phyloP scores from a whole-genome alignment of 192 early-diverging fungal species.

The Podila minutissima region DNA sequence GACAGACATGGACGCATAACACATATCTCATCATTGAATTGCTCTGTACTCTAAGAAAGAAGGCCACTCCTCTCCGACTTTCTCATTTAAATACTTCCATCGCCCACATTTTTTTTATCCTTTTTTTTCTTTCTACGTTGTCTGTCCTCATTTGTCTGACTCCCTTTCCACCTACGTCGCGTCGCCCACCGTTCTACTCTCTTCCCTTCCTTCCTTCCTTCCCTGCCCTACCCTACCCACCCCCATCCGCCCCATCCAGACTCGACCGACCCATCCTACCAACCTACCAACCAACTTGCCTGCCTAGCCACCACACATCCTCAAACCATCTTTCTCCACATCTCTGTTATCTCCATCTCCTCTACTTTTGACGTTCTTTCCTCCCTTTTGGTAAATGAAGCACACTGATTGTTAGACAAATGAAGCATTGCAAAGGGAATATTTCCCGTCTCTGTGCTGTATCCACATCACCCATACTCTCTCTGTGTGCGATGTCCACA shows the following conservation, averaged over 20 bases:
- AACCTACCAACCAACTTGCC: not conserved
- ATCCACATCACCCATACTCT: too few relatives aligned
- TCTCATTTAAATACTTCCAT: not conserved
- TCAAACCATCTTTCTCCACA: not conserved
- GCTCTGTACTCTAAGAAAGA: not conserved
- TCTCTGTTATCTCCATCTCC: not conserved
- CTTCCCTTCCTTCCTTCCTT: not conserved
- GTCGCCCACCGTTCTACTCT: not conserved
- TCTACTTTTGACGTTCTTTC: not conserved
- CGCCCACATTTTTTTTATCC: not conserved
- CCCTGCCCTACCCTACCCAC: not conserved
- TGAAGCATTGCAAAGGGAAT: too few relatives aligned
- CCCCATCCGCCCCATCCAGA: not conserved
- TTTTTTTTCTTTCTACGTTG: not conserved
- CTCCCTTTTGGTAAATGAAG: conserved; percentile 1
- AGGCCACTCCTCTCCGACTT: not conserved
- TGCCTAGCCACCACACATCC: not conserved
- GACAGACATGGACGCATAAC: too few relatives aligned
- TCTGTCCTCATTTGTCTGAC: conserved; percentile 3
- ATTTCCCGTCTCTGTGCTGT: too few relatives aligned
- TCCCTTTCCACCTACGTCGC: not conserved
- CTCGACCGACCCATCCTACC: not conserved
- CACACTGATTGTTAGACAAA: too few relatives aligned
- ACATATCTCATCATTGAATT: too few relatives aligned
- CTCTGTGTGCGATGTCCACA: too few relatives aligned